A percentile compares a stretch with the other conserved stretches of the same genome.
Conservation (phyloP, 2,329 filamentous ascomycete genomes). For the Paraphoma sp. region DNA sequence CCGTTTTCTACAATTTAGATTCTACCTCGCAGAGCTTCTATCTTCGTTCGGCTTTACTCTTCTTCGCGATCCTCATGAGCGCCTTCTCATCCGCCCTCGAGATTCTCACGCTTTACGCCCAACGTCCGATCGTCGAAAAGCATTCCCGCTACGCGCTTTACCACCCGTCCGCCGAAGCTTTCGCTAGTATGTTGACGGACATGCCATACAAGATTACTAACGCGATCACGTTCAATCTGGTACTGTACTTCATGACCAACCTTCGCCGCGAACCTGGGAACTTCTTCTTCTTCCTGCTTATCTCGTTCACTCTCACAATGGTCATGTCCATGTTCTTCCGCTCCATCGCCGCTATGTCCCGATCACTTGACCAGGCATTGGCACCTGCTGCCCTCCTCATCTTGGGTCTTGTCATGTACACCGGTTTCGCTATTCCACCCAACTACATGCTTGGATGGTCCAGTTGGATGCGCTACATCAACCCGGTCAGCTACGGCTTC, state of each 20-base stretch:
- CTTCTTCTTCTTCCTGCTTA: constrained; percentile 86
- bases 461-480: constrained; percentile 81
- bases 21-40: constrained; percentile 75
- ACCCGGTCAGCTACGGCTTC: constrained; percentile 81
- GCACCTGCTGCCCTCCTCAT: constrained; percentile 65
- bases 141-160: constrained; percentile 86
- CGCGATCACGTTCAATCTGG: constrained; percentile 76
- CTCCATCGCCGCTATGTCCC: constrained; percentile 76
- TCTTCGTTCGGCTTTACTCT: constrained; percentile 78
- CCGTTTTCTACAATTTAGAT: constrained; percentile 80
- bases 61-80: constrained; percentile 88
- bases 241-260: constrained; percentile 87
- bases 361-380: constrained; percentile 67
- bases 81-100: constrained; percentile 82
- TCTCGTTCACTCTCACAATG: constrained; percentile 75
- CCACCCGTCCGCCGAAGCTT: constrained; percentile 87
- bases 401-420: constrained; percentile 70
- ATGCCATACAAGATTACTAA: constrained; percentile 84
- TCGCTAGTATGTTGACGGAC: constrained; percentile 84
- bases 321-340: constrained; percentile 89
- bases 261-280: constrained; percentile 74
- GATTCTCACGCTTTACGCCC: constrained; percentile 84
- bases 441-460: constrained; percentile 79
- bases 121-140: constrained; percentile 92
- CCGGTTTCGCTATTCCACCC: constrained; percentile 67